Evolutionary conservation across 345 rosid genomes (phyloP).

Genomic region (Murraya paniculata): DNA sequence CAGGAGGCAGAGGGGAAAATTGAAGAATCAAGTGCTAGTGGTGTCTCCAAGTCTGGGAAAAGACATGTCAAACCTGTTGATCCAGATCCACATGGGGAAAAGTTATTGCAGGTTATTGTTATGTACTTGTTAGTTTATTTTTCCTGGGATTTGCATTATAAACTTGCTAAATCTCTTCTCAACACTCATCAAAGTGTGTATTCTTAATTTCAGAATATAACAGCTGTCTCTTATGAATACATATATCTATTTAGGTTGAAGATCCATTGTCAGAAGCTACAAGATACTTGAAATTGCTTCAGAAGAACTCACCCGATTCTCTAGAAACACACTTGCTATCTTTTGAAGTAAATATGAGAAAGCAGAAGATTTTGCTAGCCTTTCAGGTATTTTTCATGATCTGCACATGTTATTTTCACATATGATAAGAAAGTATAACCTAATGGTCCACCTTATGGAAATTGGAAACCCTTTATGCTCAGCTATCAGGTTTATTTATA

Average conservation of each 20-base stretch:
- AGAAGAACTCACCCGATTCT: constrained; percentile 74
- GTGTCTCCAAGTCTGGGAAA: constrained; percentile 83
- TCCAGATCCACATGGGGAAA: constrained; percentile 93
- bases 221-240: constrained; percentile 12
- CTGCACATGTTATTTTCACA: neutral
- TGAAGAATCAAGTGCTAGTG: constrained; percentile 70
- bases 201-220: constrained; percentile 8
- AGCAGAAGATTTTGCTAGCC: constrained; percentile 83
- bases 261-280: constrained; percentile 89
- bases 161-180: neutral
- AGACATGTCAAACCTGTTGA: constrained; percentile 85
- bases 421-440: neutral
- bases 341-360: constrained; percentile 94
- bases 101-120: constrained; percentile 75
- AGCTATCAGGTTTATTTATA: neutral
- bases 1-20: constrained; percentile 93
- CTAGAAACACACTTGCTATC: constrained; percentile 94
- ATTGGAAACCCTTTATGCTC: neutral
- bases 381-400: constrained; percentile 60
- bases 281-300: constrained; percentile 91
- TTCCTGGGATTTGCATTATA: neutral
- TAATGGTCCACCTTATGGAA: neutral
- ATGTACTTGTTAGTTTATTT: constrained; percentile 5
- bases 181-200: neutral
- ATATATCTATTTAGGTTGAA: constrained; percentile 56